phyloP scores from a whole-genome alignment of 2,329 filamentous ascomycete species.

The Hymenoscyphus repandus region DNA sequence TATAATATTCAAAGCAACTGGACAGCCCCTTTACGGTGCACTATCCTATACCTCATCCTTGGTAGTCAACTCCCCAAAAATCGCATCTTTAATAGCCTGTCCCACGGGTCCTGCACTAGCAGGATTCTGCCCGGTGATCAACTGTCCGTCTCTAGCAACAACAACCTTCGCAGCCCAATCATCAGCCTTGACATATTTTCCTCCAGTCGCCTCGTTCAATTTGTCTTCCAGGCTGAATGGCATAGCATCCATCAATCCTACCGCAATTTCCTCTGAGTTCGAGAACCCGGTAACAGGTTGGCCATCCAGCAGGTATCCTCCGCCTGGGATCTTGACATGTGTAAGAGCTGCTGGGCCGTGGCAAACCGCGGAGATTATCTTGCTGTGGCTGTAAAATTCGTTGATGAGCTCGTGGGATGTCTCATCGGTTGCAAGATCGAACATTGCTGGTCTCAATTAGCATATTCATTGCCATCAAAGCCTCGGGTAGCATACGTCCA shows the following conservation, averaged over 20 bases:
- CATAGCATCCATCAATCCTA: slow-evolving; percentile 37
- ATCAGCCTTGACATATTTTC: slow-evolving; percentile 48
- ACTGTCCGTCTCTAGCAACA: slow-evolving; percentile 24
- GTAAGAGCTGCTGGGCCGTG: slow-evolving; percentile 61
- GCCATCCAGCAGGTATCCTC: slow-evolving; percentile 48
- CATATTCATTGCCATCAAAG: background rate
- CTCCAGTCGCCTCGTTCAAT: slow-evolving; percentile 45
- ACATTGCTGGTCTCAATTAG: slow-evolving; percentile 10
- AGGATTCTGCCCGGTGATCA: slow-evolving; percentile 40
- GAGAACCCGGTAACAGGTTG: slow-evolving; percentile 55
- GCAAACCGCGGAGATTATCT: slow-evolving; percentile 63
- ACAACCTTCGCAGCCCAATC: slow-evolving; percentile 36
- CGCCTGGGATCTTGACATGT: slow-evolving; percentile 47
- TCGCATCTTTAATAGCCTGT: slow-evolving; percentile 30
- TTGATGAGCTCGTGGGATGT: slow-evolving; percentile 51
- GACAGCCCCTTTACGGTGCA: no score
- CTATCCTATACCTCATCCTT: slow-evolving; percentile 9
- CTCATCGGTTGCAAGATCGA: slow-evolving; percentile 43
- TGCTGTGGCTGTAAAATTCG: slow-evolving; percentile 56
- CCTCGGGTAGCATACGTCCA: slow-evolving; percentile 40
- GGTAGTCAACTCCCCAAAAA: slow-evolving; percentile 13
- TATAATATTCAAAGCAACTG: no score
- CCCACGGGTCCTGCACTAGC: slow-evolving; percentile 34
- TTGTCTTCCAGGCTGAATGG: slow-evolving; percentile 58
- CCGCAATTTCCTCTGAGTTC: slow-evolving; percentile 43